A percentile compares a stretch with the other conserved stretches of the same genome.
These are phyloP conservation scores for Solanum pimpinellifolium DNA, from an alignment of 257 asterid genomes.

Conservation along the genomic window DNA sequence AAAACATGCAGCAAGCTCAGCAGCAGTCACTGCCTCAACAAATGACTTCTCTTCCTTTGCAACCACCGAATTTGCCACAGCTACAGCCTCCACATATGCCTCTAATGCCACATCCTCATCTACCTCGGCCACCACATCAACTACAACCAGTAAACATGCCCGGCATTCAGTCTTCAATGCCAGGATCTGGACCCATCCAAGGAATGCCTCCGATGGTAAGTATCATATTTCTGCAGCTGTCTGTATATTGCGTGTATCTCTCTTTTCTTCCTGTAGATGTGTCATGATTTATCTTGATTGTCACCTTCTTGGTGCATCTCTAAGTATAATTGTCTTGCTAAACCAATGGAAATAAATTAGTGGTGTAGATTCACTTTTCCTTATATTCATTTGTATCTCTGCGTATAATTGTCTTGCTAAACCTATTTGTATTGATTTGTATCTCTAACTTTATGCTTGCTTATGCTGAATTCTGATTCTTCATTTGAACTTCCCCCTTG, in stretches of 20 bases:
- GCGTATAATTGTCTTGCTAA: neutral
- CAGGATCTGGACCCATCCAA: conserved; percentile 40
- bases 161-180: conserved; percentile 50
- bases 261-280: neutral
- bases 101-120: conserved; percentile 55
- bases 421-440: neutral
- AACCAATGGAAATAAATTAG: neutral
- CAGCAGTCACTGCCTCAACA: conserved; percentile 57
- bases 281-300: neutral
- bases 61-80: conserved; percentile 58
- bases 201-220: conserved; percentile 51
- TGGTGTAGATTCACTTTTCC: neutral
- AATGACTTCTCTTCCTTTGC: conserved; percentile 49
- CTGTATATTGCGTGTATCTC: neutral
- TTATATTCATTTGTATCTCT: neutral
- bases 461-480: neutral
- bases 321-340: neutral
- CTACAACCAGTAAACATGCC: conserved; percentile 49
- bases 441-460: neutral
- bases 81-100: conserved; percentile 68
- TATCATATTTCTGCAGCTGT: neutral
- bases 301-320: neutral
- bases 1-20: conserved; percentile 42
- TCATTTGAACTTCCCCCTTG: neutral
- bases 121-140: conserved; percentile 76